Base-by-base conservation (phyloP, 208 protist species). In the Polymyxa betae region DNA sequence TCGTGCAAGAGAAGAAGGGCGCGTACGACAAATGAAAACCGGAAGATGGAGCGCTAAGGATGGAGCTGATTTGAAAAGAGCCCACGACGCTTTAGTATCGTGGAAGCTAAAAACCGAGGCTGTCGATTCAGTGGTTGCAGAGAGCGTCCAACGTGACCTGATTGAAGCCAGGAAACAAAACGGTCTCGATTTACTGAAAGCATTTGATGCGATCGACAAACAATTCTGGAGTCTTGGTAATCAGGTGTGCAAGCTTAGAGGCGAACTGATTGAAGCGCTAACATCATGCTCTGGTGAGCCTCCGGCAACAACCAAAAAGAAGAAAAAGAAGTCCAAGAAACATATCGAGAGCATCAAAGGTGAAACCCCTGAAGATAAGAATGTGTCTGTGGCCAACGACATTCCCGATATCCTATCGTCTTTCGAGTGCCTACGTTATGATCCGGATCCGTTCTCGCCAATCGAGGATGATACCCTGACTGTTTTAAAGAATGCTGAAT, bases 321-420 rank as follows among this genome's bases (percentile, higher is more conserved):
- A 35, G 72, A 82, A 82, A n/a, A 82, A 82, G 72, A 82, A 82
- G n/a, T 45, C n/a, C 16, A 82, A 82, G n/a, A n/a, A n/a, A n/a
- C n/a, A n/a, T n/a, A n/a, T n/a, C n/a, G 16, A 82, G 72, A 82
- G 10, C 16, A 82, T 20, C 16, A 82, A 43, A 43, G 72, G 5
- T 12, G 72, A 82, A 82, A 43, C 35, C 5, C 12, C 16, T 5
- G 24, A 5, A 5, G 24, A 60, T 29, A 24, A 60, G 5, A 60
- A 60, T 60, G 49, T 24, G 24, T 29, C 24, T 5, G 24, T 29
- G 24, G 49, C 5, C 12, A 24, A 24, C 12, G 12, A 24, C 24
- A 60, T 60, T 60, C 72, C 72, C n/a, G 72, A 82, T 43, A 82
- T 82, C 5, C 35, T 82, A 82, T 38, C 72, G 16, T 82, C 72